Conservation (phyloP, 177 flowering plant genomes). For the Vitis hybrid region DNA sequence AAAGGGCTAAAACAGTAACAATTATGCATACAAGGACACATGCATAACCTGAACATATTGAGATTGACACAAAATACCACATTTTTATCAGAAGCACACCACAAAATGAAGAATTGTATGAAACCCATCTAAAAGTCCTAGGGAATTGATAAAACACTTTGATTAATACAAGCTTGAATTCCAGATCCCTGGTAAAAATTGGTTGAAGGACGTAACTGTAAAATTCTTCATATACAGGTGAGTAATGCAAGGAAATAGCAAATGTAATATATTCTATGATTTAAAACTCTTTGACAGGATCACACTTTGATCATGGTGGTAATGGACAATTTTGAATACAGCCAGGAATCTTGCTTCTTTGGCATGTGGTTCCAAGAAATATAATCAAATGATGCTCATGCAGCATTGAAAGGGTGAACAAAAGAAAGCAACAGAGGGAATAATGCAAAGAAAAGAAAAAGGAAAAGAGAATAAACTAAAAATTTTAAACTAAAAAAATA, state of each 20-base stretch:
- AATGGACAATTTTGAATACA: too few species aligned
- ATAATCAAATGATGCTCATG: too few species aligned
- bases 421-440: too few species aligned
- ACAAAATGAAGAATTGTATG: not conserved
- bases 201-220: not conserved
- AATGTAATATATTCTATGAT: not conserved
- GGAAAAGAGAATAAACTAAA: too few species aligned
- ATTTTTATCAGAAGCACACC: not conserved
- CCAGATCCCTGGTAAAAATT: not conserved
- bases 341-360: too few species aligned
- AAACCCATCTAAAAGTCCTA: not conserved
- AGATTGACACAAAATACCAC: not conserved
- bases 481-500: too few species aligned
- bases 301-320: too few species aligned
- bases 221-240: not conserved
- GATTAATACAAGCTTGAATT: not conserved
- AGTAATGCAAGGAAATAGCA: not conserved
- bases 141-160: not conserved
- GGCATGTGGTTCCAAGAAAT: too few species aligned
- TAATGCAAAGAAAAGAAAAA: too few species aligned
- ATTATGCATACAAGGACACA: not conserved
- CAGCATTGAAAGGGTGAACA: too few species aligned
- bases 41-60: not conserved
- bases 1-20: not conserved
- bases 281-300: not conserved